phyloP scores from a whole-genome alignment of 1,284 basidiomycete species.

The Austropuccinia psidii region DNA sequence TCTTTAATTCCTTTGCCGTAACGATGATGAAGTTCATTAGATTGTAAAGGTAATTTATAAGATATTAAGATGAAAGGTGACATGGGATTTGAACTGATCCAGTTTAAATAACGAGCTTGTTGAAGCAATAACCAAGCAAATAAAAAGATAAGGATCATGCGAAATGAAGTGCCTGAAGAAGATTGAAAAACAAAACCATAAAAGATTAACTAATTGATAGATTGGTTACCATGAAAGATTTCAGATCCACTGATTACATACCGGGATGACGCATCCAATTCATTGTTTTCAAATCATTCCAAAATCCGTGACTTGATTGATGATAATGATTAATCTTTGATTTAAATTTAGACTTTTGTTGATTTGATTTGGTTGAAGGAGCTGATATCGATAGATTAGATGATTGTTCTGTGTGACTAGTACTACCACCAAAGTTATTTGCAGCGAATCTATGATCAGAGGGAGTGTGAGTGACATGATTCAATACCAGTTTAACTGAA shows the following conservation, averaged over 20 bases:
- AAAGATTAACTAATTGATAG: not conserved
- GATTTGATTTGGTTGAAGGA: not conserved
- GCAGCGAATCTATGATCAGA: conserved; percentile 24
- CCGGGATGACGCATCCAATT: conserved; percentile 70
- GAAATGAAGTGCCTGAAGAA: conserved; percentile 47
- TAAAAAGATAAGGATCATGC: conserved; percentile 38
- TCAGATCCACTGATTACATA: conserved; percentile 46
- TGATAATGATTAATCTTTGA: conserved; percentile 3
- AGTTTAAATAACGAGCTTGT: conserved; percentile 48
- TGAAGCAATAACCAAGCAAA: conserved; percentile 40
- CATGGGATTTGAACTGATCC: conserved; percentile 65
- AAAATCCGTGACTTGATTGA: conserved; percentile 48
- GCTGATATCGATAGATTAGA: not conserved
- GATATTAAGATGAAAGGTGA: conserved; percentile 67
- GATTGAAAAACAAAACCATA: conserved; percentile 57
- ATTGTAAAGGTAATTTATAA: conserved; percentile 53
- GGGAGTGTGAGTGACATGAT: conserved; percentile 30
- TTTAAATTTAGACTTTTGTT: not conserved
- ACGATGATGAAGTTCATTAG: conserved; percentile 55
- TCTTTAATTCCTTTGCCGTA: conserved; percentile 70
- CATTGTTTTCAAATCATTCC: conserved; percentile 53
- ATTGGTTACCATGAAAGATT: not conserved
- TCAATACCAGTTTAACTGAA: conserved; percentile 21
- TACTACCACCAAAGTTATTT: conserved; percentile 25
- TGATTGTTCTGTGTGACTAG: not conserved